Base-by-base conservation (phyloP, 2,329 filamentous ascomycete genomes). In the Claviceps arundinis region DNA sequence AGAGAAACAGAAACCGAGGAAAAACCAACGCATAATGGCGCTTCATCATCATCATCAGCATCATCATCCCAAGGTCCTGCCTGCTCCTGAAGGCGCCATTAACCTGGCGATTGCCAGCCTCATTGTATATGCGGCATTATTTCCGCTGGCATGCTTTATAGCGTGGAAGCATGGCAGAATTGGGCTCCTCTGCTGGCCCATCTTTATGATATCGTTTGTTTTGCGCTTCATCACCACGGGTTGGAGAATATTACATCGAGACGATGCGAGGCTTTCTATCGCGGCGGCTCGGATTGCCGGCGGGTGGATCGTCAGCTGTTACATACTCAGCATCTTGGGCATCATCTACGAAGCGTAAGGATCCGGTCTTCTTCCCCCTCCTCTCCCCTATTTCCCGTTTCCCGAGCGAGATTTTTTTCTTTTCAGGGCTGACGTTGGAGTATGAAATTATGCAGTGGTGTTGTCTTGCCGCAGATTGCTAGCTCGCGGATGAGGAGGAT, bases 81-180 rank as follows among this genome's bases (percentile, higher is more conserved):
- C 17, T 17, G 13, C 37, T 9, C 16, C n/a, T 16, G 19, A 19
- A 41, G 26, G 22, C 37, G 37, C 24, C 5, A 37, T 37, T 4
- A 9, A 50, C 22, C 48, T 50, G 19, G 38, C 48, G 9, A 50
- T 50, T 42, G 38, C 48, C 8, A 43, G 37, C 38, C 22, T 43
- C 16, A n/a, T 42, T 7, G 11, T 50, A 6, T 26, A 50, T 26
- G 24, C 38, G 5, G 1, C 37, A 6, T 22, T 50, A 37, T 50
- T 50, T n/a, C 48, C 48, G 17, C 24, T 22, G 19, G 22, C 24
- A 37, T 43, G 37, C 19, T 43, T 19, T n/a, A 43, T 50, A 37
- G 48, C 48, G 38, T 50, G 48, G 48, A 50, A 50, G 19, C 48
- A 50, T 17, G 48, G 38, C 38, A 50, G n/a, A 37, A 5, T 8